Evolutionary conservation across 495 filamentous ascomycete genomes (phyloP), one percentile per base, ranked within the genome.

Genomic region (Thozetella sp.): DNA sequence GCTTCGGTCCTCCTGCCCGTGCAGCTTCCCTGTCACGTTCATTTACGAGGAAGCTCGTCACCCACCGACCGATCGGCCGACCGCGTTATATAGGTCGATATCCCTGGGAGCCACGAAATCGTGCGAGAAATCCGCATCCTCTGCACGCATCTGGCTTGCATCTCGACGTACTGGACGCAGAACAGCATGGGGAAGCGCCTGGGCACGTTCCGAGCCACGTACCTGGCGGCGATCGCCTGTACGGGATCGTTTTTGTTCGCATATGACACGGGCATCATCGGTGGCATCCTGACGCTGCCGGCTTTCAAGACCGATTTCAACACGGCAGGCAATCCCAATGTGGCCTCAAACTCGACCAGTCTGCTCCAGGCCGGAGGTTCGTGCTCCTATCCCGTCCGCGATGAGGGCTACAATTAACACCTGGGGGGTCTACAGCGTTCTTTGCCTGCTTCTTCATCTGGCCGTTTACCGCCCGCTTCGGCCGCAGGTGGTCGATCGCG

Each of bases 191-290:
- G 64, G 24, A 63, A 48, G 51, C 57, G 24, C 1, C 40, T 69
- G 27, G 67, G 67, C 13, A 57, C 58, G 22, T 69, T 67, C 25
- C 57, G 67, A 23, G 65, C 67, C 26, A 60, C 55, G 53, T 70
- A 65, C 53, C 57, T 70, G 6, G 65, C 65, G 40, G 57, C 67
- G 17, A 62, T 70, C 24, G 63, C 58, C 53, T 68, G 66, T 37
- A 54, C 53, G 22, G 62, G 67, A 1, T 64, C 67, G 68, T 73
- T 69, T 52, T 59, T 68, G 22, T 66, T 68, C 51, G 66, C 63
- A 37, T 82, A 80, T 70, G 83, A 88, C 63, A 86, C 83, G 4
- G 83, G 83, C 66, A 82, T 87, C 3, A 84, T 87, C 75, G 80
- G 85, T 54, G 78, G 76, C 55, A 81, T 86, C 24, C 74, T 87